These are phyloP conservation scores for Ophioceras dolichostomum DNA, from an alignment of 2,329 filamentous ascomycete species.

Conservation along the genomic window DNA sequence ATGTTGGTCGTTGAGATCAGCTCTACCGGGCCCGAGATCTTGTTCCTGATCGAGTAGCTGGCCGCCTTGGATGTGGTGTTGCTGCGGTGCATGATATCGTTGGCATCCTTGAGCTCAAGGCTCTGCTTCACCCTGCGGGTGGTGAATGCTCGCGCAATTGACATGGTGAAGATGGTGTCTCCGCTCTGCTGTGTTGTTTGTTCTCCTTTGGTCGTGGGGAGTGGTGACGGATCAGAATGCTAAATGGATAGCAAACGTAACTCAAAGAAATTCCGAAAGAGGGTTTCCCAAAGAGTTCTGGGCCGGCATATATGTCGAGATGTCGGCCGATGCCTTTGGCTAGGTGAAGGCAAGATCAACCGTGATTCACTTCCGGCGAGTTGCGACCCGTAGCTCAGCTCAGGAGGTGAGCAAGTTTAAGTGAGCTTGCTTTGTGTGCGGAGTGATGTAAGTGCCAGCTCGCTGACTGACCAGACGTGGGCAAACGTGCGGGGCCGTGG, in stretches of 20 bases:
- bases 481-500: too few relatives aligned
- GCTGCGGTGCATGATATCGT: conserved; percentile 29
- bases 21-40: conserved; percentile 81
- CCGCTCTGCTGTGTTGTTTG: background rate
- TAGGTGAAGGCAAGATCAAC: background rate
- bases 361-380: too few relatives aligned
- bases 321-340: background rate
- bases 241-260: too few relatives aligned
- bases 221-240: too few relatives aligned
- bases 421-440: too few relatives aligned
- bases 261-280: too few relatives aligned
- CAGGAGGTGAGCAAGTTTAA: too few relatives aligned
- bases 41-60: conserved; percentile 39
- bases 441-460: too few relatives aligned
- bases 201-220: too few relatives aligned
- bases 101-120: conserved; percentile 29
- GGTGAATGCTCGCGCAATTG: conserved; percentile 57
- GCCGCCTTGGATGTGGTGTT: conserved; percentile 33
- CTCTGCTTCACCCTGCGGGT: conserved; percentile 53
- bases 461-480: too few relatives aligned
- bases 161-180: conserved; percentile 11
- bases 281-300: background rate
- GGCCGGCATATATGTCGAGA: background rate
- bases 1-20: conserved; percentile 92
- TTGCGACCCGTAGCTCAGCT: too few relatives aligned